Evolutionary conservation across 2,329 filamentous ascomycete genomes (phyloP).

Genomic region (Zopfia rhizophila): DNA sequence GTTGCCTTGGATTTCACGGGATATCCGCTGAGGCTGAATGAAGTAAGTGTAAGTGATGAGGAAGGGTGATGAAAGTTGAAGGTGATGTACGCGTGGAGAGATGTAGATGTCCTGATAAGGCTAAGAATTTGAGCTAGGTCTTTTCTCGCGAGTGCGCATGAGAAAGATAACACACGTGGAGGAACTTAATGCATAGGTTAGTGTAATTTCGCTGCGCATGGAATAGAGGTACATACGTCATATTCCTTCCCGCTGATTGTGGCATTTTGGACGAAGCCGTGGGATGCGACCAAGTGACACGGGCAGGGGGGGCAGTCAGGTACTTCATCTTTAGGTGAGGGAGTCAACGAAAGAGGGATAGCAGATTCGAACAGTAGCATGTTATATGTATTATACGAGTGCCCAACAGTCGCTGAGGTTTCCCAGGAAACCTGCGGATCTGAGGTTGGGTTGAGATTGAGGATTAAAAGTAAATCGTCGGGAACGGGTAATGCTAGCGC

Average conservation of each 20-base stretch:
- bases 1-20: conserved; percentile 68
- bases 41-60: conserved; percentile 50
- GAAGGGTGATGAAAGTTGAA: conserved; percentile 51
- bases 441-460: too few relatives aligned
- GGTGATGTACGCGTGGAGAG: conserved; percentile 34
- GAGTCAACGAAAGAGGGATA: too few relatives aligned
- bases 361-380: too few relatives aligned
- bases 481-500: too few relatives aligned
- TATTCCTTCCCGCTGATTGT: conserved; percentile 21
- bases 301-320: too few relatives aligned
- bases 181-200: conserved; percentile 1
- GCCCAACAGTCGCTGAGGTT: too few relatives aligned
- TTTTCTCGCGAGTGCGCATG: background rate
- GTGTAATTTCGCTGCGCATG: background rate
- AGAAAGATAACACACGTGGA: background rate
- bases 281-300: conserved; percentile 16
- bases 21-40: conserved; percentile 60
- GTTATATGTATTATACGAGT: too few relatives aligned
- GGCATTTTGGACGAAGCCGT: conserved; percentile 25
- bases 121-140: conserved; percentile 19
- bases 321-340: too few relatives aligned
- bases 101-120: conserved; percentile 21
- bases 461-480: too few relatives aligned
- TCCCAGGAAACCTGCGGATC: too few relatives aligned
- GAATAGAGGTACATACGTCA: conserved; percentile 6